Evolutionary conservation across 805 yeast genomes (phyloP).

Genomic region (Blastobotrys attinorum): DNA sequence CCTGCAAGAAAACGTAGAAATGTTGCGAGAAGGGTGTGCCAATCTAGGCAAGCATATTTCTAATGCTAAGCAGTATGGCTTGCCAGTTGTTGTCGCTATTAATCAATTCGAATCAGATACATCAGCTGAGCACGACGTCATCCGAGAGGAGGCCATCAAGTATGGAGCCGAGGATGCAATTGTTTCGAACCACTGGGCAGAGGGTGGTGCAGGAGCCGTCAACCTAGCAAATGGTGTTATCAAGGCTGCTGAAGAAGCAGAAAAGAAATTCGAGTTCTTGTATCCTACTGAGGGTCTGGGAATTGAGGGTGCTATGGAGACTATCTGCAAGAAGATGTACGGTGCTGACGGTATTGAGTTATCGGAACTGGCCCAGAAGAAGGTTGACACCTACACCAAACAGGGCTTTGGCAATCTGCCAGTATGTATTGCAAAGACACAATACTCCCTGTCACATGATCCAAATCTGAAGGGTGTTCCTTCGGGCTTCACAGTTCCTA

Average conservation of each 20-base stretch:
- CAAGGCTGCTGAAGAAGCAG: slow-evolving; percentile 47
- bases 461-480: slow-evolving; percentile 93
- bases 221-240: slow-evolving; percentile 77
- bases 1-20: slow-evolving; percentile 71
- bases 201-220: slow-evolving; percentile 89
- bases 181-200: slow-evolving; percentile 88
- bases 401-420: slow-evolving; percentile 92
- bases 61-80: slow-evolving; percentile 77
- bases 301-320: slow-evolving; percentile 70
- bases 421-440: slow-evolving; percentile 95
- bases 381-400: slow-evolving; percentile 69
- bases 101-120: slow-evolving; percentile 82
- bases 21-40: slow-evolving; percentile 71
- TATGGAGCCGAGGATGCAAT: slow-evolving; percentile 94
- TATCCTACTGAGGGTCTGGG: slow-evolving; percentile 56
- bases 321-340: slow-evolving; percentile 83
- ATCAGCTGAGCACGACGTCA: slow-evolving; percentile 67
- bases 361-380: slow-evolving; percentile 70
- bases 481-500: slow-evolving; percentile 85
- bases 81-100: slow-evolving; percentile 92
- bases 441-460: slow-evolving; percentile 92
- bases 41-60: slow-evolving; percentile 86
- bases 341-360: slow-evolving; percentile 85
- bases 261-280: slow-evolving; percentile 51
- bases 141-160: slow-evolving; percentile 66